Evolutionary conservation across 352 stramenopile species (phyloP), one percentile per base, ranked within the genome.

Genomic region (Pelagophyceae sp.): DNA sequence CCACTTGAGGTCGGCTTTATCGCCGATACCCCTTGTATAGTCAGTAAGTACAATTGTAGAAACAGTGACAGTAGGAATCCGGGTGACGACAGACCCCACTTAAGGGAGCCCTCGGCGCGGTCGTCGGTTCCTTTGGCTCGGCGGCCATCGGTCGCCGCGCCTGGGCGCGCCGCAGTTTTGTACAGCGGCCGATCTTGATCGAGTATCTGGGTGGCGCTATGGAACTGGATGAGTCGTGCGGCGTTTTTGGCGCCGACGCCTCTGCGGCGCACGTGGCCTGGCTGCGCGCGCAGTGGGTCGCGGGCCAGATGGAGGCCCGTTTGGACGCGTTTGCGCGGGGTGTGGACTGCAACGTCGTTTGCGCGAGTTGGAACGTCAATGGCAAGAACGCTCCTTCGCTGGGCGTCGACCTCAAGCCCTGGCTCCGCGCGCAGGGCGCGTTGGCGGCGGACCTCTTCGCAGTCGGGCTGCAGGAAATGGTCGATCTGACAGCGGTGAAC

Each of bases 341-440:
- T 45, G n/a, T n/a, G 45, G 17, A 72, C 61, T 40, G 1, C 0
- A 54, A 54, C 23, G 23, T 95, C 33, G 95, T 94, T 81, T 83
- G 89, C 51, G 94, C 95, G 61, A 99, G 96, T 37, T 99, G 95
- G 94, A 99, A 99, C 82, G 96, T 99, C 25, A 99, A 99, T 83
- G 96, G 94, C 67, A 99, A 99, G 86, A 97, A 98, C 74, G 94
- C 94, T 29, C 82, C 89, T 54, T 76, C 80, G 0, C 58, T 76
- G 0, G 87, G 92, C 45, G 86, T 83, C 37, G 76, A 75, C 38
- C 82, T 96, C n/a, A 77, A 87, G 35, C 83, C 82, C 19, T 95
- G 90, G 87, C 82, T 95, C 20, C 89, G 84, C 51, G 83, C 38
- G 38, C 0, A 38, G 38, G 82, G 83, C n/a, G 80, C 82, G 61